phyloP scores from a whole-genome alignment of 139 green algal species.

The Chlorella sp. region DNA sequence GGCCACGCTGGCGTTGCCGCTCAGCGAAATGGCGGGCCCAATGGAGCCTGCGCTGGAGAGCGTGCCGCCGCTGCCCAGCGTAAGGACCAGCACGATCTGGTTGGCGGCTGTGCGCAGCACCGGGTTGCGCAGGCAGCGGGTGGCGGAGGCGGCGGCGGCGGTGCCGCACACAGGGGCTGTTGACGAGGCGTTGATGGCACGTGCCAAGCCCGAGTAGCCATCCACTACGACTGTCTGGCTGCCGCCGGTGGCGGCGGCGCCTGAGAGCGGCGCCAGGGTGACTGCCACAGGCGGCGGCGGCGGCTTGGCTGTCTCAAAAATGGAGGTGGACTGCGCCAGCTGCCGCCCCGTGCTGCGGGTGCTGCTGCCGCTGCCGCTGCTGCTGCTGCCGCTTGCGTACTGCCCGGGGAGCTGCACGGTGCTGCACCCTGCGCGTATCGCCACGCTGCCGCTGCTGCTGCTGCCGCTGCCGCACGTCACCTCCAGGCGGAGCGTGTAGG shows the following conservation, averaged over 20 bases:
- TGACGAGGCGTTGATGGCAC: neutral
- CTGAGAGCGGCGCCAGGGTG: neutral
- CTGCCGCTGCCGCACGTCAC: too few species aligned
- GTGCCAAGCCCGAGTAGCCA: slow-evolving; percentile 30
- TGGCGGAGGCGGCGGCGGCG: neutral
- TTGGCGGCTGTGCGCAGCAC: slow-evolving; percentile 17
- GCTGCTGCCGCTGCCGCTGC: too few species aligned
- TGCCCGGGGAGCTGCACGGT: too few species aligned
- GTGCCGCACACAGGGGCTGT: slow-evolving; percentile 3
- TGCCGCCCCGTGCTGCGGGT: neutral
- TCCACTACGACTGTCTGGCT: slow-evolving; percentile 1
- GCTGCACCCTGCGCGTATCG: too few species aligned
- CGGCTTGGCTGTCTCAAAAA: too few species aligned
- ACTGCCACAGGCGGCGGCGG: neutral
- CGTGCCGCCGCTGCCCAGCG: neutral
- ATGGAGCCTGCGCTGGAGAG: neutral
- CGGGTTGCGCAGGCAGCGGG: slow-evolving; percentile 9
- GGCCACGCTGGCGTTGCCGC: neutral
- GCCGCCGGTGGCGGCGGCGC: neutral
- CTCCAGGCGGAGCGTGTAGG: too few species aligned
- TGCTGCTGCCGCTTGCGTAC: too few species aligned
- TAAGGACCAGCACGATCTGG: slow-evolving; percentile 3
- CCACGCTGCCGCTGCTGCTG: too few species aligned
- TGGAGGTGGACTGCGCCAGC: neutral
- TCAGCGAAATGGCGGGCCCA: neutral